Percentiles rank a stretch among this genome's conserved stretches.
Conservation (phyloP, 169 alveolate genomes). For the Cryptosporidium sp. region DNA sequence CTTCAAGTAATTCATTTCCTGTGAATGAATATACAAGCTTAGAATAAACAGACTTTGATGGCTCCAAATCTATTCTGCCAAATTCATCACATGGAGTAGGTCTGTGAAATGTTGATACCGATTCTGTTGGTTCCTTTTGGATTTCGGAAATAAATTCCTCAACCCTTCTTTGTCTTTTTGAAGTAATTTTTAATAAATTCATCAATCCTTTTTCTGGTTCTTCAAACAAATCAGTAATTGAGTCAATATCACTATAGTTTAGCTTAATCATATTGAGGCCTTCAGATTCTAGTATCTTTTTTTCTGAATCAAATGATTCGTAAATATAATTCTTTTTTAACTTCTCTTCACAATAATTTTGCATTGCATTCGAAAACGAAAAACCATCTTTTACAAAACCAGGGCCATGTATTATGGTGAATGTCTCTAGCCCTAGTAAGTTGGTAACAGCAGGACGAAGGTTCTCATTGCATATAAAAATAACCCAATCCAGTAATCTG, state of each 20-base stretch:
- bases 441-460: slow-evolving; percentile 21
- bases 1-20: background rate
- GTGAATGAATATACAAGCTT: slow-evolving; percentile 1
- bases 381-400: slow-evolving; percentile 45
- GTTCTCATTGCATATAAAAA: slow-evolving; percentile 20
- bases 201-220: slow-evolving; percentile 31
- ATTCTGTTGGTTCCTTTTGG: slow-evolving; percentile 28
- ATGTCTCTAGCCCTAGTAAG: slow-evolving; percentile 7
- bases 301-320: slow-evolving; percentile 40
- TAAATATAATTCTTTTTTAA: slow-evolving; percentile 26
- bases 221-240: slow-evolving; percentile 12
- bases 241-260: slow-evolving; percentile 34
- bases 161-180: slow-evolving; percentile 64
- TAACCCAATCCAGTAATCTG: slow-evolving; percentile 47
- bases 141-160: slow-evolving; percentile 51
- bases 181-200: slow-evolving; percentile 34
- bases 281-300: slow-evolving; percentile 39
- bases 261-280: slow-evolving; percentile 32
- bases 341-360: slow-evolving; percentile 65
- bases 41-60: slow-evolving; percentile 38
- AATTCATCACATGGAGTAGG: slow-evolving; percentile 72
- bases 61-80: slow-evolving; percentile 76
- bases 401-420: slow-evolving; percentile 53
- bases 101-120: background rate
- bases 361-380: slow-evolving; percentile 59